A percentile compares a stretch with the other conserved stretches of the same genome.
These are phyloP conservation scores for Xerocomus potaroensis DNA, from an alignment of 768 basidiomycete species.

Conservation along the genomic window DNA sequence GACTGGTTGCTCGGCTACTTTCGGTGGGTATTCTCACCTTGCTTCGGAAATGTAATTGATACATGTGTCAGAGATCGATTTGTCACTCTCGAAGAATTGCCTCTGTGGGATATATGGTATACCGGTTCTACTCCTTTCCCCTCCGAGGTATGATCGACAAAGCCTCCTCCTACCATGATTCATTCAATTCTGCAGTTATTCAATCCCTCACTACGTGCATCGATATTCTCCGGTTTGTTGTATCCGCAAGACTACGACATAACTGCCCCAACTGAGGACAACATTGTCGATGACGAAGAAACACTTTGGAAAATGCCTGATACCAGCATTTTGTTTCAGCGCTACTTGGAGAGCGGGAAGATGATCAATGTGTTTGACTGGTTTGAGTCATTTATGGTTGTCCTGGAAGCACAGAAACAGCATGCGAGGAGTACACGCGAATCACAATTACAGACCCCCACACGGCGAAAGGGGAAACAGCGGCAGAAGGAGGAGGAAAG, in stretches of 20 bases:
- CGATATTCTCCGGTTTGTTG: conserved; percentile 56
- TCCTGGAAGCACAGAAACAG: conserved; percentile 54
- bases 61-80: conserved; percentile 36
- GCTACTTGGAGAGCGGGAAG: conserved; percentile 75
- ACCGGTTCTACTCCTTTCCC: conserved; percentile 63
- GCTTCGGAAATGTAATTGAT: background rate
- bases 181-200: conserved; percentile 42
- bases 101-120: conserved; percentile 72
- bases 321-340: conserved; percentile 67
- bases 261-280: background rate
- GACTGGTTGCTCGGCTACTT: conserved; percentile 52
- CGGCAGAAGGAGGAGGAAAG: conserved; percentile 24
- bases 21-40: conserved; percentile 34
- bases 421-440: background rate
- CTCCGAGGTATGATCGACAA: conserved; percentile 47
- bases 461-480: conserved; percentile 23
- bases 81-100: conserved; percentile 43
- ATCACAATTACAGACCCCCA: conserved; percentile 12
- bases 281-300: conserved; percentile 26
- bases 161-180: background rate
- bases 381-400: conserved; percentile 72
- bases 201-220: conserved; percentile 65
- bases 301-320: conserved; percentile 60
- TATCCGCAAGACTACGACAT: conserved; percentile 48
- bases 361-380: conserved; percentile 88